A percentile compares a stretch with the other conserved stretches of the same genome.
Evolutionary conservation across 139 green algal species (phyloP).

Genomic region (Marvania coccoides): DNA sequence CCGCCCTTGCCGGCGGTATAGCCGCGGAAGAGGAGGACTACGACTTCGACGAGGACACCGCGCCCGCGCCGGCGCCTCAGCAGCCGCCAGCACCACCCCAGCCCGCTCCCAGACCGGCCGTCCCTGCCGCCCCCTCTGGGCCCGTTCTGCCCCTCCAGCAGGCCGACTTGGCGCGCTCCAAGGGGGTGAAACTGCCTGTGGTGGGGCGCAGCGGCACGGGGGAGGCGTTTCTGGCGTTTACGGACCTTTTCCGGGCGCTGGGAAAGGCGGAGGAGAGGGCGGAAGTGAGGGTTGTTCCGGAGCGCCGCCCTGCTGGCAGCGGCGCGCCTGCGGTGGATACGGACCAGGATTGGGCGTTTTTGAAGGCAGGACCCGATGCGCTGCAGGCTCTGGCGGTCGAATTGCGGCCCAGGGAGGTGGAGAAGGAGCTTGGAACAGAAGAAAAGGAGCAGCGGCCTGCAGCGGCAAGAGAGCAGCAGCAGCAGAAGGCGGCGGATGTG

Average conservation of each 20-base stretch:
- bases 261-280: too few relatives aligned
- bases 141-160: too few relatives aligned
- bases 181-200: not conserved
- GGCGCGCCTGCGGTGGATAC: too few relatives aligned
- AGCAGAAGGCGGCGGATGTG: not conserved
- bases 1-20: not conserved
- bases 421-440: not conserved
- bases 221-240: not conserved
- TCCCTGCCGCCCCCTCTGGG: too few relatives aligned
- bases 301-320: too few relatives aligned
- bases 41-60: constrained; percentile 17
- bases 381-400: not conserved
- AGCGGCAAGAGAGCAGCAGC: not conserved
- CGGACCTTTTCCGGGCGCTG: not conserved
- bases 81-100: not conserved
- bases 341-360: not conserved
- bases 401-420: not conserved
- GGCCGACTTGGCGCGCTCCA: not conserved
- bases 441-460: not conserved
- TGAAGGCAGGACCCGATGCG: not conserved
- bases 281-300: too few relatives aligned
- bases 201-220: not conserved
- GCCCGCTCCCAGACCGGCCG: not conserved
- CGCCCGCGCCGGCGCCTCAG: not conserved
- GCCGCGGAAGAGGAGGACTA: constrained; percentile 30